These are phyloP conservation scores for Eucalyptus rudis DNA, from an alignment of 345 rosid species.

Conservation along the genomic window DNA sequence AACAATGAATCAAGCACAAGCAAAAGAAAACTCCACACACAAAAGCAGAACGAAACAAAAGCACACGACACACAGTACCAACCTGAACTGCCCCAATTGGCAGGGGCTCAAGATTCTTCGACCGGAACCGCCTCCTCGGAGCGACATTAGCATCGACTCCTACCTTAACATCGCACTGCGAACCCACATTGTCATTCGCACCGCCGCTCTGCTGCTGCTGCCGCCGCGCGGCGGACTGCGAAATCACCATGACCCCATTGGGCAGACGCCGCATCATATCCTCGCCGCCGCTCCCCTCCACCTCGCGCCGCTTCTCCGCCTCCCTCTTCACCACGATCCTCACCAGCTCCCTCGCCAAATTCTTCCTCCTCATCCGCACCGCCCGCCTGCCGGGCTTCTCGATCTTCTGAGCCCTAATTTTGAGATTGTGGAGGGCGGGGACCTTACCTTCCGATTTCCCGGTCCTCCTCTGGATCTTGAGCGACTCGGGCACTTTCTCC, in stretches of 20 bases:
- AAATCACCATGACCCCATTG: slow-evolving; percentile 82
- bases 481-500: slow-evolving; percentile 54
- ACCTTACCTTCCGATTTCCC: neutral
- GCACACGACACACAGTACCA: neutral
- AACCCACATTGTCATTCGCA: slow-evolving; percentile 18
- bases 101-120: slow-evolving; percentile 74
- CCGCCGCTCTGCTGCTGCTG: slow-evolving; percentile 21
- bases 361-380: slow-evolving; percentile 56
- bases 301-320: slow-evolving; percentile 50
- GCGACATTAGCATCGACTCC: slow-evolving; percentile 29
- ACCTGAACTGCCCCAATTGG: slow-evolving; percentile 32
- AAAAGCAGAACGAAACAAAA: neutral
- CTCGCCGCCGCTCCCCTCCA: slow-evolving; percentile 25
- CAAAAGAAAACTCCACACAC: neutral
- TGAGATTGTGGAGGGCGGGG: neutral
- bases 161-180: slow-evolving; percentile 56
- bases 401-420: slow-evolving; percentile 48
- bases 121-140: slow-evolving; percentile 53
- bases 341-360: slow-evolving; percentile 60
- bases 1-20: neutral
- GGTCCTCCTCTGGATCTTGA: slow-evolving; percentile 36
- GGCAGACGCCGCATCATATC: slow-evolving; percentile 77
- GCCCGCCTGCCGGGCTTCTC: slow-evolving; percentile 29
- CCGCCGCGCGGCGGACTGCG: slow-evolving; percentile 25
- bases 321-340: slow-evolving; percentile 78